phyloP scores from a whole-genome alignment of 2,329 filamentous ascomycete genomes.

The Diaporthe amygdali region DNA sequence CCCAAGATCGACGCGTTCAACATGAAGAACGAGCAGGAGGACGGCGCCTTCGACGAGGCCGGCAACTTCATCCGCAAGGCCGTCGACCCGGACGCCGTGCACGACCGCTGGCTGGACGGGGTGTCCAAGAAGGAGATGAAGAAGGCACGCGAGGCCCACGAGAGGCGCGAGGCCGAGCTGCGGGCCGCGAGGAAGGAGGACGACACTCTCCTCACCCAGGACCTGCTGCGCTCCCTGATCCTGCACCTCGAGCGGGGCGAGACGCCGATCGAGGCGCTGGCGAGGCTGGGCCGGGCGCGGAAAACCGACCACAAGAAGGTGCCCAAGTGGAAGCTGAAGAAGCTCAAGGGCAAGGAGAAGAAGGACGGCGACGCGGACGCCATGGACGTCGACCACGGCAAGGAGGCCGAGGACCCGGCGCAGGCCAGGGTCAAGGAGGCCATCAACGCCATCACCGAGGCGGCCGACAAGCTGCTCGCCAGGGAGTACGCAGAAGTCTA shows the following conservation, averaged over 20 bases:
- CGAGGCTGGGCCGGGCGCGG: conserved; percentile 71
- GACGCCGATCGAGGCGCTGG: conserved; percentile 86
- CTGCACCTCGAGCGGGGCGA: conserved; percentile 77
- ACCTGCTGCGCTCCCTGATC: conserved; percentile 78
- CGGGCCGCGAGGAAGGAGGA: conserved; percentile 74
- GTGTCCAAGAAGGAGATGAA: conserved; percentile 94
- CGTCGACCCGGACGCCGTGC: conserved; percentile 83
- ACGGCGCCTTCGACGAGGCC: conserved; percentile 87
- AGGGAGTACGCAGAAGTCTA: conserved; percentile 91
- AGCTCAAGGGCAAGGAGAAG: conserved; percentile 58
- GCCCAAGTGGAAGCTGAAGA: conserved; percentile 75
- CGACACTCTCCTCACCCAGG: conserved; percentile 86
- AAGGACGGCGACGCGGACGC: conserved; percentile 46
- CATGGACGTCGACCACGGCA: conserved; percentile 74
- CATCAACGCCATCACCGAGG: conserved; percentile 85
- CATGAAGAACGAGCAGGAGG: conserved; percentile 86
- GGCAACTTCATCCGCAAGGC: conserved; percentile 94
- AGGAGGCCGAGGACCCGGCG: conserved; percentile 66
- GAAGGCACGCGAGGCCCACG: conserved; percentile 83
- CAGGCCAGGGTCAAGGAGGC: conserved; percentile 73
- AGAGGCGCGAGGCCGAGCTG: conserved; percentile 80
- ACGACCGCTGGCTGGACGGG: conserved; percentile 92
- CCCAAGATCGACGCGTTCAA: conserved; percentile 97
- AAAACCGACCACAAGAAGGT: conserved; percentile 64
- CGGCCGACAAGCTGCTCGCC: conserved; percentile 84